Percentiles rank a stretch among this genome's conserved stretches.
Evolutionary conservation across 805 yeast genomes (phyloP).

Genomic region (Yamadazyma nakazawae): DNA sequence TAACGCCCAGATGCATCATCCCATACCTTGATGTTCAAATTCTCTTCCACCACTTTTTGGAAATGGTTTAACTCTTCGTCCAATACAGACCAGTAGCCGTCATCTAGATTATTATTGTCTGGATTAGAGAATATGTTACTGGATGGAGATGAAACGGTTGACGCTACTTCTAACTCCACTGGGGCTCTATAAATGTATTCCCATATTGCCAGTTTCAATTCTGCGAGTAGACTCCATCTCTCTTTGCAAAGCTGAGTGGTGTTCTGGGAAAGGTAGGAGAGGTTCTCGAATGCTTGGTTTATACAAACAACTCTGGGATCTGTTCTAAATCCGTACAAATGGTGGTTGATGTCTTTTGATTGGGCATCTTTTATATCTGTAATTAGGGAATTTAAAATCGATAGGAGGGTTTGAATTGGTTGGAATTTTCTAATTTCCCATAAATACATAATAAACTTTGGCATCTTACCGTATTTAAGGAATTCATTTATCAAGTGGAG

Average conservation of each 20-base stretch:
- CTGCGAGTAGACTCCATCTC: constrained; percentile 21
- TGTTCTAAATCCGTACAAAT: background rate
- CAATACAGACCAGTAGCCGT: constrained; percentile 3
- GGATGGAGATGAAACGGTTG: background rate
- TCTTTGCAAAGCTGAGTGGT: constrained; percentile 22
- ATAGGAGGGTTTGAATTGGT: constrained; percentile 13
- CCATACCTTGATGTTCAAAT: constrained; percentile 9
- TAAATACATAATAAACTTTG: constrained; percentile 1
- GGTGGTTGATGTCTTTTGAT: background rate
- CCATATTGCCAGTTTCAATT: constrained; percentile 22
- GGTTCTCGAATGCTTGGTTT: constrained; percentile 11
- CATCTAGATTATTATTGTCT: background rate
- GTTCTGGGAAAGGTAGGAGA: constrained; percentile 21
- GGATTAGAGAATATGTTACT: background rate
- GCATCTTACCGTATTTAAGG: constrained; percentile 8
- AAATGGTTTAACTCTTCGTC: constrained; percentile 6
- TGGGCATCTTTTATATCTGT: constrained; percentile 5
- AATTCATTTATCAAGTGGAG: constrained; percentile 7
- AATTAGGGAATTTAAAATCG: constrained; percentile 6
- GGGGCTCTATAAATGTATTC: constrained; percentile 7
- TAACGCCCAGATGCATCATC: constrained; percentile 2
- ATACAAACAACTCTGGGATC: constrained; percentile 10
- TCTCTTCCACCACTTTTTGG: constrained; percentile 7
- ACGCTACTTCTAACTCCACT: background rate
- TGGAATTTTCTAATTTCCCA: constrained; percentile 14